These are phyloP conservation scores for Geotrichum histeridarum DNA, from an alignment of 1,139 yeast genomes.

Conservation along the genomic window DNA sequence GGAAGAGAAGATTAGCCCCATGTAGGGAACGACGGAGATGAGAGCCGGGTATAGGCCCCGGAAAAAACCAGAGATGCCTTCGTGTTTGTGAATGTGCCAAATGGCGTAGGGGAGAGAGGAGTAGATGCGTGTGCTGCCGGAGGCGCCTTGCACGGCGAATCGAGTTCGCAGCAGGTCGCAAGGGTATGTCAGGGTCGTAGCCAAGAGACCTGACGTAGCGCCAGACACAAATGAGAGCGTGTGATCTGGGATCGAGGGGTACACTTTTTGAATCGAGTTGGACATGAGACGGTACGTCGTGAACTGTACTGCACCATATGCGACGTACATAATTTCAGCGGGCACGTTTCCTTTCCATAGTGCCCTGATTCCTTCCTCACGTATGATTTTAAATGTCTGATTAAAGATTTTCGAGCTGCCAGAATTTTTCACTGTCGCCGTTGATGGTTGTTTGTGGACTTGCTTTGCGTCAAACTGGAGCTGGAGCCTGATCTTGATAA, in stretches of 20 bases:
- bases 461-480: constrained; percentile 38
- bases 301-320: constrained; percentile 85
- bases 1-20: constrained; percentile 65
- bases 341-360: constrained; percentile 96
- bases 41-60: constrained; percentile 62
- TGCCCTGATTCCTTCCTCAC: constrained; percentile 54
- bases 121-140: constrained; percentile 45
- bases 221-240: constrained; percentile 63
- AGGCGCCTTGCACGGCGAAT: constrained; percentile 48
- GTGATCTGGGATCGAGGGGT: constrained; percentile 37
- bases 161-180: constrained; percentile 82
- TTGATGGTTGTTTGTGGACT: constrained; percentile 4
- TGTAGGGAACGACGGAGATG: constrained; percentile 56
- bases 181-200: constrained; percentile 77
- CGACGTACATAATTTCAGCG: constrained; percentile 76
- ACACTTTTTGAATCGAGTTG: constrained; percentile 35
- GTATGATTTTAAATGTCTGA: constrained; percentile 39
- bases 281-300: constrained; percentile 60
- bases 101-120: constrained; percentile 46
- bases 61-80: constrained; percentile 57
- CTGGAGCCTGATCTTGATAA: constrained; percentile 80
- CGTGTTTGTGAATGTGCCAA: constrained; percentile 41
- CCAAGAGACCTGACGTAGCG: constrained; percentile 65
- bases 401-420: constrained; percentile 24
- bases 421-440: neutral